phyloP scores from a whole-genome alignment of 2,329 filamentous ascomycete genomes.

The Didymella pomorum region DNA sequence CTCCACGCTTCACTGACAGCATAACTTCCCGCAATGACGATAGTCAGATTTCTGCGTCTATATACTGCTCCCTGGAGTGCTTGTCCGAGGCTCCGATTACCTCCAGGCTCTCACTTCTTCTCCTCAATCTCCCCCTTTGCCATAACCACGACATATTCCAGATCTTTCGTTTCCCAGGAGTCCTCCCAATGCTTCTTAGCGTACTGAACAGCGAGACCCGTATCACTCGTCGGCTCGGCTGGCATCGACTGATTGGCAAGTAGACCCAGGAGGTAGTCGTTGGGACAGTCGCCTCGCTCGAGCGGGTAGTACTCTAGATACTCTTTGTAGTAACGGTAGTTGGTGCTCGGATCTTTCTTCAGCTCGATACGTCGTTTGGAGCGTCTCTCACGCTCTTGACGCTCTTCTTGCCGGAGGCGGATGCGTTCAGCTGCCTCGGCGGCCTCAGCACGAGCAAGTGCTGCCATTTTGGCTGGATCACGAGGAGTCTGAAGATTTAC shows the following conservation, averaged over 20 bases:
- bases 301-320: slow-evolving; percentile 13
- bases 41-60: too few species aligned
- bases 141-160: background rate
- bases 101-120: background rate
- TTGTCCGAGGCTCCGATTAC: background rate
- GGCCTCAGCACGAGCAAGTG: too few species aligned
- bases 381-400: background rate
- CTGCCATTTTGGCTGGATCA: too few species aligned
- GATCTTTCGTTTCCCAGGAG: slow-evolving; percentile 3
- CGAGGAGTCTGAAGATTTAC: too few species aligned
- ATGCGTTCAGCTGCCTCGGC: background rate
- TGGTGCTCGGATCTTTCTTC: slow-evolving; percentile 11
- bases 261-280: slow-evolving; percentile 10
- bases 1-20: background rate
- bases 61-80: background rate
- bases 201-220: slow-evolving; percentile 19
- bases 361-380: slow-evolving; percentile 8
- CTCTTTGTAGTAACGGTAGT: slow-evolving; percentile 23
- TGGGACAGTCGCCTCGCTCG: background rate
- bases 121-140: background rate
- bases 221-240: slow-evolving; percentile 13
- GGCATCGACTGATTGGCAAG: slow-evolving; percentile 25
- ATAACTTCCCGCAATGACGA: background rate
- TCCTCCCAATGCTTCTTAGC: slow-evolving; percentile 26
- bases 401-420: background rate